These are phyloP conservation scores for Aspergillus panamensis DNA, from an alignment of 495 filamentous ascomycete species.

Conservation along the genomic window DNA sequence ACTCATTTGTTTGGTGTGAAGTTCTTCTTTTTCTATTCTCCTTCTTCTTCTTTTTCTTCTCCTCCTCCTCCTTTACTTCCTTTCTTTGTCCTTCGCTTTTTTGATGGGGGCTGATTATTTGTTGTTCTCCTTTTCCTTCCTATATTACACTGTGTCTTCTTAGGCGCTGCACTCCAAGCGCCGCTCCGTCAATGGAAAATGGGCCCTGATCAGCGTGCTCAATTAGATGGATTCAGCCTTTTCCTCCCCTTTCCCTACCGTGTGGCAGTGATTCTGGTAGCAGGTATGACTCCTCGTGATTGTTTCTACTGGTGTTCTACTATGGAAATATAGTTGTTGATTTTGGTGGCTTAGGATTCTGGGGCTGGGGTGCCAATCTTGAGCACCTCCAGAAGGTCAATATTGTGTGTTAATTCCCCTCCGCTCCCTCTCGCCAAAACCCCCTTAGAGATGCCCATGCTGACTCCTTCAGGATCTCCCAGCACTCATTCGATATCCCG, in stretches of 20 bases:
- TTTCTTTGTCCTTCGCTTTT: background rate
- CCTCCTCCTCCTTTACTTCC: conserved; percentile 8
- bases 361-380: conserved; percentile 87
- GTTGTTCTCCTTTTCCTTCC: conserved; percentile 15
- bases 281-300: conserved; percentile 52
- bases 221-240: conserved; percentile 81
- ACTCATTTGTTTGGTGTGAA: conserved; percentile 31
- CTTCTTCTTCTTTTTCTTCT: conserved; percentile 8
- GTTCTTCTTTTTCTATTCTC: conserved; percentile 15
- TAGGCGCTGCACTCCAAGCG: conserved; percentile 20
- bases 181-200: conserved; percentile 56
- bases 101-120: conserved; percentile 1
- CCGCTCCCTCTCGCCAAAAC: background rate
- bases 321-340: conserved; percentile 9
- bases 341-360: conserved; percentile 58
- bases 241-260: conserved; percentile 83
- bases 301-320: background rate
- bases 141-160: conserved; percentile 5
- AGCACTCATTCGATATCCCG: conserved; percentile 72
- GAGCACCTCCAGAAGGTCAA: conserved; percentile 70
- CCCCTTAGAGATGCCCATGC: conserved; percentile 19
- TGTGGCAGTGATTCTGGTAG: conserved; percentile 71
- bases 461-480: conserved; percentile 61
- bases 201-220: conserved; percentile 73
- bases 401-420: conserved; percentile 54